A percentile compares a stretch with the other conserved stretches of the same genome.
Conservation (phyloP, 805 yeast species). For the Candida yuanshanica region DNA sequence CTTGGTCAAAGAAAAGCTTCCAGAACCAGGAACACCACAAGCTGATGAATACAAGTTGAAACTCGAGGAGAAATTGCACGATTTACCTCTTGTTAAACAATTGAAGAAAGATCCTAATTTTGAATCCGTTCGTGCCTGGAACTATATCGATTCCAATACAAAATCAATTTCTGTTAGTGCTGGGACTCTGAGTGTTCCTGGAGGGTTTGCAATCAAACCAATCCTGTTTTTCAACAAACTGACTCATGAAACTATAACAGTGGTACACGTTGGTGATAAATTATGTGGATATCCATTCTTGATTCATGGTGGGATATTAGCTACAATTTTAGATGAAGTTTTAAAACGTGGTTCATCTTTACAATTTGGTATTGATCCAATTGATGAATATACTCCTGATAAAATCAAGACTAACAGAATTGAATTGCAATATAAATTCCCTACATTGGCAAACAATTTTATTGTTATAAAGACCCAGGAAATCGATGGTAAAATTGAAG, state of each 20-base stretch:
- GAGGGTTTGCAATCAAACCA: conserved; percentile 75
- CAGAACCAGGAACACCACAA: conserved; percentile 22
- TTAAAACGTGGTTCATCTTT: conserved; percentile 50
- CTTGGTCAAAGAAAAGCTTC: conserved; percentile 18
- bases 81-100: conserved; percentile 46
- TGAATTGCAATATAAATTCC: conserved; percentile 53
- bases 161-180: conserved; percentile 32
- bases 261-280: conserved; percentile 72
- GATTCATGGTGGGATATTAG: conserved; percentile 85
- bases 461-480: conserved; percentile 53
- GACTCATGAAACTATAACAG: conserved; percentile 54
- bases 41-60: conserved; percentile 24
- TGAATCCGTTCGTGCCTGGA: conserved; percentile 36
- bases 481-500: conserved; percentile 36
- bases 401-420: conserved; percentile 42
- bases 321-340: conserved; percentile 73
- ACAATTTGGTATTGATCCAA: conserved; percentile 25
- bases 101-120: conserved; percentile 35
- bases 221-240: conserved; percentile 53
- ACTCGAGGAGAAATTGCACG: conserved; percentile 42
- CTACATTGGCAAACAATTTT: conserved; percentile 76
- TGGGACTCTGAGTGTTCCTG: conserved; percentile 61
- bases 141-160: conserved; percentile 39
- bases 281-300: conserved; percentile 84
- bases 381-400: conserved; percentile 34